Evolutionary conservation across 495 filamentous ascomycete genomes (phyloP).

Genomic region (Letharia lupina): DNA sequence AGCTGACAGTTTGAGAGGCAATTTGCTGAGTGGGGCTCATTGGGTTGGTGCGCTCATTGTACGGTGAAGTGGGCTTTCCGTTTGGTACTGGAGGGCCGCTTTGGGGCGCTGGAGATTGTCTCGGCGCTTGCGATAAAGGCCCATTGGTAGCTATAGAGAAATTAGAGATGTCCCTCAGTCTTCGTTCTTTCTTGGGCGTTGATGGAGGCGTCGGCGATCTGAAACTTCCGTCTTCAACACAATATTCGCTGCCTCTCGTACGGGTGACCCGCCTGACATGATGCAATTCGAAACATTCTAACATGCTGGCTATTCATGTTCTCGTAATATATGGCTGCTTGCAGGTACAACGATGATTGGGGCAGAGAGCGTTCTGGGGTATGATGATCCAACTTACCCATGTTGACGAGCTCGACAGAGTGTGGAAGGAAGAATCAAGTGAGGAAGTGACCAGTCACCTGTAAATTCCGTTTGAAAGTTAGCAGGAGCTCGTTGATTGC

Average conservation of each 20-base stretch:
- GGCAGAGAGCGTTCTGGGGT: not conserved
- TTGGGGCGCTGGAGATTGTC: slow-evolving; percentile 30
- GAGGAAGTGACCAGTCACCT: slow-evolving; percentile 9
- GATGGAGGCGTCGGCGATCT: slow-evolving; percentile 2
- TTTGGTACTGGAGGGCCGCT: slow-evolving; percentile 29
- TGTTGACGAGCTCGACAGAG: slow-evolving; percentile 4
- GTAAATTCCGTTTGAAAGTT: not conserved
- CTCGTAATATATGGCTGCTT: not conserved
- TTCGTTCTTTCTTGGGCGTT: not conserved
- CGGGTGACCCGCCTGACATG: not conserved
- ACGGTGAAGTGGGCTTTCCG: slow-evolving; percentile 50
- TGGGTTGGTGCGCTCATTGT: slow-evolving; percentile 53
- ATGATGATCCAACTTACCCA: slow-evolving; percentile 15
- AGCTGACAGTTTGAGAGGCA: slow-evolving; percentile 59
- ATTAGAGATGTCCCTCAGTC: slow-evolving; percentile 6
- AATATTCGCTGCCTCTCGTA: slow-evolving; percentile 3
- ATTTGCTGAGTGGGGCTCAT: slow-evolving; percentile 48
- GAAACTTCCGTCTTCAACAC: not conserved
- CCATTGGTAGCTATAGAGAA: slow-evolving; percentile 42
- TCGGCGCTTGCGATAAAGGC: slow-evolving; percentile 28
- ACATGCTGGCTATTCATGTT: not conserved
- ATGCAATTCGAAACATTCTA: not conserved
- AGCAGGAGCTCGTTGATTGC: slow-evolving; percentile 2
- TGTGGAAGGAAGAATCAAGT: slow-evolving; percentile 6
- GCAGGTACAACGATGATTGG: slow-evolving; percentile 1